phyloP scores from a whole-genome alignment of 257 asterid genomes.

The Solanum commersonii region DNA sequence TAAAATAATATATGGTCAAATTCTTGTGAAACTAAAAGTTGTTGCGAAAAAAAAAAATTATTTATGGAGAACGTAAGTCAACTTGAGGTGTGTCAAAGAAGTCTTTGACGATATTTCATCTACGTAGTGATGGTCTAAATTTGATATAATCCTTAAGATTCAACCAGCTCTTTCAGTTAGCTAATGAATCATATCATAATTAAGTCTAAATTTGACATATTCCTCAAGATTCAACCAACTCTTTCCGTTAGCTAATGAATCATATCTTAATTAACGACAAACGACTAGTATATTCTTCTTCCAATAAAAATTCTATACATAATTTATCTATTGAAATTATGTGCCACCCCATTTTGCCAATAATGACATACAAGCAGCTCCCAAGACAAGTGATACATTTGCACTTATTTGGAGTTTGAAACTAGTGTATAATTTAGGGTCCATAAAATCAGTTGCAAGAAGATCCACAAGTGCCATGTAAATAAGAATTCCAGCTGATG shows the following conservation, averaged over 20 bases:
- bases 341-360: slow-evolving; percentile 20
- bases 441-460: slow-evolving; percentile 21
- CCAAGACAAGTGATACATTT: slow-evolving; percentile 14
- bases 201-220: background rate
- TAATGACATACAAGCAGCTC: slow-evolving; percentile 21
- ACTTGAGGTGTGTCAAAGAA: background rate
- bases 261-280: background rate
- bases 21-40: background rate
- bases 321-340: background rate
- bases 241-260: background rate
- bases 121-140: background rate
- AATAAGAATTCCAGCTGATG: slow-evolving; percentile 24
- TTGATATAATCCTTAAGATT: background rate
- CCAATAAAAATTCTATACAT: background rate
- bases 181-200: background rate
- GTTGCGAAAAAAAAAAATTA: background rate
- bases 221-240: background rate
- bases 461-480: slow-evolving; percentile 31
- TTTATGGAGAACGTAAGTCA: background rate
- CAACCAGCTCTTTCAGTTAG: background rate
- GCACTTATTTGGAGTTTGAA: slow-evolving; percentile 9
- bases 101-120: background rate
- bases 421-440: slow-evolving; percentile 8
- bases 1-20: background rate
- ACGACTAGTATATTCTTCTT: background rate